Evolutionary conservation across 2,329 filamentous ascomycete genomes (phyloP).

Genomic region (Fusarium devonianum): DNA sequence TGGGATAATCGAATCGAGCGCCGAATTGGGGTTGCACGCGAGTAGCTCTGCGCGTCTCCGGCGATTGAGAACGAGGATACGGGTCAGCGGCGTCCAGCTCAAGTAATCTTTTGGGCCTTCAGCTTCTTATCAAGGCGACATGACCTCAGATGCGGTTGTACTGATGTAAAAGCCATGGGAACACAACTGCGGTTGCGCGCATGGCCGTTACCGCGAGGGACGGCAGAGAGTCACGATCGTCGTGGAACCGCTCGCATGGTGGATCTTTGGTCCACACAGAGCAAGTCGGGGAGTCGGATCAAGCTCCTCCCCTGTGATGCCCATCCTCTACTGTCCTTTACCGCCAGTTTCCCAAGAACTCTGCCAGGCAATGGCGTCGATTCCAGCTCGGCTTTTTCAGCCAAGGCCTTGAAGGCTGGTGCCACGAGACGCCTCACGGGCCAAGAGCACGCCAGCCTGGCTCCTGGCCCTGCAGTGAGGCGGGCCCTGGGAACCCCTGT

Average conservation of each 20-base stretch:
- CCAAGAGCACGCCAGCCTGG: background rate
- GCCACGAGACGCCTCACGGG: conserved; percentile 29
- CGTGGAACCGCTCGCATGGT: conserved; percentile 14
- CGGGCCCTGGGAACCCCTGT: conserved; percentile 27
- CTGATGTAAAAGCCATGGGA: too few relatives aligned
- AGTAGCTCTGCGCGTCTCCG: conserved; percentile 18
- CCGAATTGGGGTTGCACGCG: conserved; percentile 34
- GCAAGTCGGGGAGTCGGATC: conserved; percentile 13
- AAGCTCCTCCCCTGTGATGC: background rate
- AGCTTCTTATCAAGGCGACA: too few relatives aligned
- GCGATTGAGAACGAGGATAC: background rate
- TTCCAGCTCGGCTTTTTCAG: conserved; percentile 20
- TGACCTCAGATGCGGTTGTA: too few relatives aligned
- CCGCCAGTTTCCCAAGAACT: conserved; percentile 36
- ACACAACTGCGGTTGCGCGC: conserved; percentile 1
- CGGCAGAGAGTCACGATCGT: background rate
- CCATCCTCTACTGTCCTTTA: conserved; percentile 19
- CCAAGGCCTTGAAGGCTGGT: conserved; percentile 21
- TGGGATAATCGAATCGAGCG: conserved; percentile 35
- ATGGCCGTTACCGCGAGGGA: conserved; percentile 6
- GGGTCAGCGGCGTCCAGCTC: conserved; percentile 22
- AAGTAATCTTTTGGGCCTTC: background rate
- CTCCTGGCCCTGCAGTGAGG: conserved; percentile 26
- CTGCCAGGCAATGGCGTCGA: conserved; percentile 24
- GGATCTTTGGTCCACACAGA: conserved; percentile 11